Conservation (phyloP, 495 filamentous ascomycete genomes). For the Annulohypoxylon bovei region DNA sequence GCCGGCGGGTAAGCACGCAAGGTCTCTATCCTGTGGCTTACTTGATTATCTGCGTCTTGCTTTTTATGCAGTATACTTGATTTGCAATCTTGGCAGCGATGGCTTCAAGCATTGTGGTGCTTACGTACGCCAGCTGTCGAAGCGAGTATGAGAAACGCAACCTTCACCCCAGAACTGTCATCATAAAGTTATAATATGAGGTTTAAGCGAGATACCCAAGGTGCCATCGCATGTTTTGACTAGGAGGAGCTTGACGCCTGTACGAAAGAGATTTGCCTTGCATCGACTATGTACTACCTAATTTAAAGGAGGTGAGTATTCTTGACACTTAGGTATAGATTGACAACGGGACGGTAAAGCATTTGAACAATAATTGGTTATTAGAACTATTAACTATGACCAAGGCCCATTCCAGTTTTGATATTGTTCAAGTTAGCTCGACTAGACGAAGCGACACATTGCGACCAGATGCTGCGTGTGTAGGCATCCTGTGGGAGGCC, state of each 20-base stretch:
- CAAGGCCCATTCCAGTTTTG: not conserved
- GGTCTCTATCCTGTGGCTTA: not conserved
- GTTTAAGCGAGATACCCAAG: not conserved
- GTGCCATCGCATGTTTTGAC: not conserved
- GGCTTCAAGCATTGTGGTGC: not conserved
- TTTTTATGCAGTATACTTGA: not conserved
- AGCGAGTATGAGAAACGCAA: not conserved
- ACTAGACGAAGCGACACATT: slow-evolving; percentile 1
- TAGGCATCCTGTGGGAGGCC: slow-evolving; percentile 10
- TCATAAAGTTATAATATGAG: not conserved
- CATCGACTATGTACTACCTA: not conserved
- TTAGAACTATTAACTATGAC: slow-evolving; percentile 14
- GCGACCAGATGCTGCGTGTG: not conserved
- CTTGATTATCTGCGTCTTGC: not conserved
- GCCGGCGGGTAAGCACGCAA: slow-evolving; percentile 11
- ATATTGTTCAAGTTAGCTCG: not conserved
- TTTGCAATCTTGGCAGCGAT: not conserved
- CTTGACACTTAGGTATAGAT: not conserved
- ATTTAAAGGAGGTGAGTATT: slow-evolving; percentile 3
- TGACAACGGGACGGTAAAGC: not conserved
- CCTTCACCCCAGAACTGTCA: not conserved
- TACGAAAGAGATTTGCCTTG: not conserved
- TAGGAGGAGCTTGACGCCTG: not conserved
- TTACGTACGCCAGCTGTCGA: not conserved
- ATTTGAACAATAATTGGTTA: slow-evolving; percentile 5